Evolutionary conservation across 1,284 basidiomycete species (phyloP), one percentile per base, ranked within the genome.

Genomic region (Caloboletus firmus): DNA sequence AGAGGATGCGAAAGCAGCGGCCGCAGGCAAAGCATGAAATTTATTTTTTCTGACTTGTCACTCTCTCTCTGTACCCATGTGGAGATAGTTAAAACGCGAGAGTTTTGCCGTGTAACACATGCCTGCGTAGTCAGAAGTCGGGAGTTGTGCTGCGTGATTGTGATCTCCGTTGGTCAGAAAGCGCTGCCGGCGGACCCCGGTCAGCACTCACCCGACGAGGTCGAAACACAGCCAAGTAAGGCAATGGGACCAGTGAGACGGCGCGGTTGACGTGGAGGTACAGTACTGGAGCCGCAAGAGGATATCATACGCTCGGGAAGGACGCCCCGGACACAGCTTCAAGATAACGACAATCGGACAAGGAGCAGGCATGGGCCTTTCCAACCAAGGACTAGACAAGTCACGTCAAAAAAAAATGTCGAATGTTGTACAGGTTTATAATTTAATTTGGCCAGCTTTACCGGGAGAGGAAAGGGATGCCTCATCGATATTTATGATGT

Each of bases 1-100:
- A 49, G 82, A 84, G 69, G 82, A 81, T 37, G 81, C 80, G 13
- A 83, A 84, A 67, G 79, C 76, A 43, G 74, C 76, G 49, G 72
- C 72, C 73, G 71, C 70, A 36, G 68, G 62, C 57, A 81, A 81
- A 60, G 73, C 77, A 59, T 81, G 73, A 73, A 62, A 66, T 49
- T 17, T n/a, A 4, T 12, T 12, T 5, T 37, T n/a, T n/a, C n/a
- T n/a, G n/a, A n/a, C n/a, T n/a, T n/a, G n/a, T n/a, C n/a, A n/a
- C n/a, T 24, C 18, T 6, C 5, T 30, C 28, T 30, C 28, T 30
- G 9, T 10, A 2, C 9, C 10, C 17, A n/a, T 41, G 30, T 15
- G 17, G 42, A 48, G 13, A 12, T 49, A n/a, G 26, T 12, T 53
- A 32, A 60, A 60, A 45, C 37, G 37, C 54, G 11, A 31, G 55